phyloP scores from a whole-genome alignment of 768 basidiomycete genomes.

The Lactarius sanguifluus region DNA sequence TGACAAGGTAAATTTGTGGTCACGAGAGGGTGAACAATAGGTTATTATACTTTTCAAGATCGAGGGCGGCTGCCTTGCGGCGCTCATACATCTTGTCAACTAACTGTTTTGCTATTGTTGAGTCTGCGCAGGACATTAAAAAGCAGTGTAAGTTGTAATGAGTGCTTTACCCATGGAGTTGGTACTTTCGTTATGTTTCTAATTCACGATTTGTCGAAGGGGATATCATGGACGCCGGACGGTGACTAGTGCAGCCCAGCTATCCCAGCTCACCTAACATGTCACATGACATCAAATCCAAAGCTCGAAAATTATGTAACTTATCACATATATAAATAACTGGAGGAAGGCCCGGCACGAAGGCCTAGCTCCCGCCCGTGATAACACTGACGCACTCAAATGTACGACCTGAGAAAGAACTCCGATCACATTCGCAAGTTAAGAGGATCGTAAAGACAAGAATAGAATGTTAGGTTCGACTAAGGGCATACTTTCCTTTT shows the following conservation, averaged over 20 bases:
- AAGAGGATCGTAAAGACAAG: conserved; percentile 3
- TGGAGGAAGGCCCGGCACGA: neutral
- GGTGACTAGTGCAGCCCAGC: neutral
- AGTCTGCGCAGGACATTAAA: conserved; percentile 50
- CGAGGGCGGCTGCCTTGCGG: conserved; percentile 91
- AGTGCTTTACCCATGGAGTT: conserved; percentile 9
- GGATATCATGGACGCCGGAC: neutral
- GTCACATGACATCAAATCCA: neutral
- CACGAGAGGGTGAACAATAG: neutral
- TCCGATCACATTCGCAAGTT: conserved; percentile 10
- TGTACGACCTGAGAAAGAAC: neutral
- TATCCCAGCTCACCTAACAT: too few relatives aligned
- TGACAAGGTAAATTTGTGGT: conserved; percentile 11
- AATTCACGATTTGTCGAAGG: neutral
- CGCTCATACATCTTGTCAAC: conserved; percentile 97
- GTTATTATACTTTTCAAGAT: conserved; percentile 81
- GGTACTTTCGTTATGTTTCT: neutral
- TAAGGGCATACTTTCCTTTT: too few relatives aligned
- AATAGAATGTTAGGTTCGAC: neutral
- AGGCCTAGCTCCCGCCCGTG: too few relatives aligned
- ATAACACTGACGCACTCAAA: neutral
- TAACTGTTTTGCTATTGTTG: conserved; percentile 73
- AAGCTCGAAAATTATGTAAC: too few relatives aligned
- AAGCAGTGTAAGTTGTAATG: neutral
- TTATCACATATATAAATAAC: too few relatives aligned